Conservation (phyloP, 2,329 filamentous ascomycete species). For the Pseudofabraea citricarpa region DNA sequence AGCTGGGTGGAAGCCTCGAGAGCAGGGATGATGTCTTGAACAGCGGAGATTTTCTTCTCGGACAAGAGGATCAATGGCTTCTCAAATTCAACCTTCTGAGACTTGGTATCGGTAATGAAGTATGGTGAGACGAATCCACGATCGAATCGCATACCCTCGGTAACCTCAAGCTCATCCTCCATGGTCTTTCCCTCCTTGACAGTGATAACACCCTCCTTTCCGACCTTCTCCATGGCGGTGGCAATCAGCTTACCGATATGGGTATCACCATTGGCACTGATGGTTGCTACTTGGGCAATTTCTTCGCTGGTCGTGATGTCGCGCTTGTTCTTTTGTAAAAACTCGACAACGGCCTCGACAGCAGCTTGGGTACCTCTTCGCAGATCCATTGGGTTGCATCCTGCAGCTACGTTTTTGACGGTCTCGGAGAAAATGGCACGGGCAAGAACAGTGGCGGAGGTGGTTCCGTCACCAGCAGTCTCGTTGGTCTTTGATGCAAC, state of each 20-base stretch:
- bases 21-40: constrained; percentile 97
- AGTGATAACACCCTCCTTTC: constrained; percentile 99
- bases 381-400: constrained; percentile 99
- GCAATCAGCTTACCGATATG: constrained; percentile 96
- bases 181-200: constrained; percentile 99
- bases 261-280: constrained; percentile 93
- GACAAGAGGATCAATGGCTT: constrained; percentile 98
- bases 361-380: constrained; percentile 95
- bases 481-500: constrained; percentile 99
- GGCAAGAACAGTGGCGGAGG: constrained; percentile 93
- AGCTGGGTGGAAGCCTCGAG: constrained; percentile 95
- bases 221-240: constrained; percentile 99
- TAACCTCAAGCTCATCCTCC: constrained; percentile 95
- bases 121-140: constrained; percentile 97
- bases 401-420: constrained; percentile 98
- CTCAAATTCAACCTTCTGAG: constrained; percentile 99
- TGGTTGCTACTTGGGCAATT: constrained; percentile 97
- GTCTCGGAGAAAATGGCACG: constrained; percentile 99
- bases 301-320: constrained; percentile 97
- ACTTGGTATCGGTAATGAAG: constrained; percentile 99
- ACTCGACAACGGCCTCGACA: constrained; percentile 91
- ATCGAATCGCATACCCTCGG: constrained; percentile 99
- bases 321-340: constrained; percentile 90
- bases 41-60: constrained; percentile 99
- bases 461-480: constrained; percentile 96